A percentile compares a stretch with the other conserved stretches of the same genome.
Evolutionary conservation across 139 green algal species (phyloP).

Genomic region (Pedinophyceae sp.): DNA sequence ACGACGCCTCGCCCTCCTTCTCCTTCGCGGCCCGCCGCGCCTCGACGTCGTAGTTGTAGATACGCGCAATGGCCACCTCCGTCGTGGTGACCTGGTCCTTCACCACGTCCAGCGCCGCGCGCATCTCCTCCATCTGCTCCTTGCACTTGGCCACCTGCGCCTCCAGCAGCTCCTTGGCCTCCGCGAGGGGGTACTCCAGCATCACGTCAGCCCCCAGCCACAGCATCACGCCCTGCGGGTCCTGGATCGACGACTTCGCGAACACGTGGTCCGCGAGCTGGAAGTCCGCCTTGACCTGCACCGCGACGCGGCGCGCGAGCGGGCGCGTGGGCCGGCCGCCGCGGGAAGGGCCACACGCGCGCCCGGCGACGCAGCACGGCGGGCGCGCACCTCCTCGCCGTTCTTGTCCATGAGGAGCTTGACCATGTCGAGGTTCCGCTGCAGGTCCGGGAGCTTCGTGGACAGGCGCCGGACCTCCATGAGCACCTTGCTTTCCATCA

Average conservation of each 20-base stretch:
- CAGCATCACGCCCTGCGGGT: slow-evolving; percentile 19
- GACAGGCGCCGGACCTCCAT: slow-evolving; percentile 20
- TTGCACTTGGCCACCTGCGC: slow-evolving; percentile 19
- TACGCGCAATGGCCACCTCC: slow-evolving; percentile 55
- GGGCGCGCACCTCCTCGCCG: slow-evolving; percentile 9
- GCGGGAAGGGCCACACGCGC: too few relatives aligned
- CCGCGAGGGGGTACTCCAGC: slow-evolving; percentile 55
- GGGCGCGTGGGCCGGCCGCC: too few relatives aligned
- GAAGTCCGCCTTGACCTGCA: slow-evolving; percentile 33
- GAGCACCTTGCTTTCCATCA: slow-evolving; percentile 23
- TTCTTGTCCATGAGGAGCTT: slow-evolving; percentile 19
- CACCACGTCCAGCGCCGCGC: slow-evolving; percentile 30
- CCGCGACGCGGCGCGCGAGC: not conserved
- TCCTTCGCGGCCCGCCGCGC: slow-evolving; percentile 11
- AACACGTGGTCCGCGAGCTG: slow-evolving; percentile 31
- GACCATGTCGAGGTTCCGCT: slow-evolving; percentile 28
- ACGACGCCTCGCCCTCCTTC: too few relatives aligned
- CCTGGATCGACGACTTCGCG: slow-evolving; percentile 24
- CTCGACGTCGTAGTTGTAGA: slow-evolving; percentile 69
- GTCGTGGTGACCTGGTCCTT: slow-evolving; percentile 49
- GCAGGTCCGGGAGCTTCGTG: slow-evolving; percentile 34
- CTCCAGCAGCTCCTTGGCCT: slow-evolving; percentile 36
- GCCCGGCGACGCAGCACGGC: too few relatives aligned
- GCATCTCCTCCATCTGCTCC: slow-evolving; percentile 18
- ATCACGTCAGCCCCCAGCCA: slow-evolving; percentile 60